These are phyloP conservation scores for Corchorus olitorius DNA, from an alignment of 345 rosid species.

Conservation along the genomic window DNA sequence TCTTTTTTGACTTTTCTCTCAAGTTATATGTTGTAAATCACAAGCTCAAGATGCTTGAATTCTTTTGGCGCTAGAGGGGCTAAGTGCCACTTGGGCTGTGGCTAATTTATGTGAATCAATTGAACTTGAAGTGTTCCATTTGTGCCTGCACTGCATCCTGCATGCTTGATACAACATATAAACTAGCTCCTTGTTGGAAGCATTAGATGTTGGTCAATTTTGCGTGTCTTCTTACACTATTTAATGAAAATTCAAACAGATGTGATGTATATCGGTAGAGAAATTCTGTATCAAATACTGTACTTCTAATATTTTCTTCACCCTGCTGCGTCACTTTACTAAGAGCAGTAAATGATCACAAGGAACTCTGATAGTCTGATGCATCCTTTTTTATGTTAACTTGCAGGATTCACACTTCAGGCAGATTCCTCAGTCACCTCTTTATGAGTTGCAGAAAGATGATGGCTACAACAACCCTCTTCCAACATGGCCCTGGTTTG, in stretches of 20 bases:
- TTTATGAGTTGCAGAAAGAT: constrained; percentile 28
- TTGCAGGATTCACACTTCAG: constrained; percentile 59
- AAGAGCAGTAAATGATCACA: not conserved
- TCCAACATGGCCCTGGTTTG: constrained; percentile 91
- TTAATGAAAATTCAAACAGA: not conserved
- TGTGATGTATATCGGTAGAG: not conserved
- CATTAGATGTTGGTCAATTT: not conserved
- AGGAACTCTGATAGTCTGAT: constrained; percentile 12
- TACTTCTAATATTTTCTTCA: not conserved
- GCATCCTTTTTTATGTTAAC: not conserved
- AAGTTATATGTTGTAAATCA: not conserved
- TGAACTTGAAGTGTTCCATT: not conserved
- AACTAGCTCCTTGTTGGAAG: not conserved
- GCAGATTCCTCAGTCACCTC: constrained; percentile 33
- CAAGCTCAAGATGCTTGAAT: not conserved
- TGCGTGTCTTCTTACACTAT: not conserved
- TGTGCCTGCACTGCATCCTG: not conserved
- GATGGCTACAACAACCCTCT: constrained; percentile 33
- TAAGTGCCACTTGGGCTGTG: not conserved
- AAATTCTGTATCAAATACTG: not conserved
- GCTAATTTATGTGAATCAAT: not conserved
- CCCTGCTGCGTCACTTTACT: not conserved
- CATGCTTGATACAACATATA: not conserved
- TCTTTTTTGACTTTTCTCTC: no score
- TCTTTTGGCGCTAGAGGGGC: not conserved